These are phyloP conservation scores for Fusarium dimerum DNA, from an alignment of 2,329 filamentous ascomycete species.

Conservation along the genomic window DNA sequence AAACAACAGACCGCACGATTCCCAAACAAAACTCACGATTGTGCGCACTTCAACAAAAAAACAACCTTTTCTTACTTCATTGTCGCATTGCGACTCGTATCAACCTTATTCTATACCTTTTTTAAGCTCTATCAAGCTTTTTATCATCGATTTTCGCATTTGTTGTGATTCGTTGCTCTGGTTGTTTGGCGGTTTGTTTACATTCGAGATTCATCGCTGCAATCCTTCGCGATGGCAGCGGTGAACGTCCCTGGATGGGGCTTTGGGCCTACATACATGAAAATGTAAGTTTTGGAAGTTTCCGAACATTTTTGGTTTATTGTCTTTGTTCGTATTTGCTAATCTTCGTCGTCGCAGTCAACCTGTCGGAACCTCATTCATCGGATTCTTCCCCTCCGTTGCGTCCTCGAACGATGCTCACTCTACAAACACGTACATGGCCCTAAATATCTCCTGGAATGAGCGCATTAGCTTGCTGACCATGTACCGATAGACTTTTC, in stretches of 20 bases:
- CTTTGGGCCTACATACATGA: slow-evolving; percentile 20
- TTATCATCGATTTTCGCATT: not conserved
- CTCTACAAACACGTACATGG: slow-evolving; percentile 17
- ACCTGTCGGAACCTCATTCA: slow-evolving; percentile 24
- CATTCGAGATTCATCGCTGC: slow-evolving; percentile 23
- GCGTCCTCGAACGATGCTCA: slow-evolving; percentile 6
- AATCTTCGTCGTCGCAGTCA: slow-evolving; percentile 22
- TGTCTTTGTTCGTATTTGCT: slow-evolving; percentile 6
- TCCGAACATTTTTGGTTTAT: not conserved
- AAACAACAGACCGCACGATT: not conserved
- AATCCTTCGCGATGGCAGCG: slow-evolving; percentile 28
- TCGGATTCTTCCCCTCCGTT: slow-evolving; percentile 28
- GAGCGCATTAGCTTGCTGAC: not conserved
- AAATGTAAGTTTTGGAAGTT: slow-evolving; percentile 17
- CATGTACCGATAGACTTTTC: not conserved
- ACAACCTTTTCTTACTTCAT: slow-evolving; percentile 2
- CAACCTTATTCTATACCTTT: not conserved
- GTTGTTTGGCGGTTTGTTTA: slow-evolving; percentile 27
- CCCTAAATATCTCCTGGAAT: not conserved
- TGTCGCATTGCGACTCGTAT: slow-evolving; percentile 3
- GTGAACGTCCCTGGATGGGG: slow-evolving; percentile 25
- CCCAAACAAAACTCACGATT: not conserved
- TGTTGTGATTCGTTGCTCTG: slow-evolving; percentile 18
- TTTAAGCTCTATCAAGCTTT: slow-evolving; percentile 17
- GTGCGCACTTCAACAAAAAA: slow-evolving; percentile 4